These are phyloP conservation scores for Hanseniaspora taiwanica DNA, from an alignment of 805 yeast species.

Conservation along the genomic window DNA sequence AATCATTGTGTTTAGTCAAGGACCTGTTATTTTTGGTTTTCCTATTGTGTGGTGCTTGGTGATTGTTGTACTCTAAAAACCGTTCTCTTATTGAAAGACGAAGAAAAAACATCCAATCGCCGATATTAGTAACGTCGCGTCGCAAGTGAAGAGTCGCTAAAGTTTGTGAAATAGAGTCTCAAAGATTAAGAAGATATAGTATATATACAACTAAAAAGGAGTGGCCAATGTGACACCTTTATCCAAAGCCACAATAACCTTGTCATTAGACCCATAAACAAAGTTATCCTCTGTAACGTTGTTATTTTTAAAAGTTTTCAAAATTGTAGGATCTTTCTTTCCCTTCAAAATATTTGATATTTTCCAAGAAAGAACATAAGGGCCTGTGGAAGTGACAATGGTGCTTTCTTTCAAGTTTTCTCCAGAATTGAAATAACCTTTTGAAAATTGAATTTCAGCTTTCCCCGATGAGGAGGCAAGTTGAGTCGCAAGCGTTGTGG, in stretches of 20 bases:
- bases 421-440: slow-evolving; percentile 69
- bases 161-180: not conserved
- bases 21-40: too few species aligned
- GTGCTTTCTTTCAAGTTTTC: slow-evolving; percentile 49
- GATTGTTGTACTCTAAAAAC: too few species aligned
- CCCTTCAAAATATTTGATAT: slow-evolving; percentile 44
- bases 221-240: slow-evolving; percentile 64
- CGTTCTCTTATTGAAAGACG: too few species aligned
- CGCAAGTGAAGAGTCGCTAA: not conserved
- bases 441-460: slow-evolving; percentile 44
- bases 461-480: slow-evolving; percentile 36
- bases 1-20: slow-evolving; percentile 41
- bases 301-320: slow-evolving; percentile 38
- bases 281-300: slow-evolving; percentile 68
- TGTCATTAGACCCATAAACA: slow-evolving; percentile 56
- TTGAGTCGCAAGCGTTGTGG: slow-evolving; percentile 59
- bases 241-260: slow-evolving; percentile 59
- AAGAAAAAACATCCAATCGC: not conserved
- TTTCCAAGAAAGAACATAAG: slow-evolving; percentile 73
- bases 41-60: too few species aligned
- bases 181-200: slow-evolving; percentile 2
- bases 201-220: slow-evolving; percentile 1
- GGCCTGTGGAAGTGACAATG: slow-evolving; percentile 70
- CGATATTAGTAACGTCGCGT: not conserved
- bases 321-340: slow-evolving; percentile 42